Evolutionary conservation across 2,329 filamentous ascomycete species (phyloP).

Genomic region (Epicoccum nigrum): DNA sequence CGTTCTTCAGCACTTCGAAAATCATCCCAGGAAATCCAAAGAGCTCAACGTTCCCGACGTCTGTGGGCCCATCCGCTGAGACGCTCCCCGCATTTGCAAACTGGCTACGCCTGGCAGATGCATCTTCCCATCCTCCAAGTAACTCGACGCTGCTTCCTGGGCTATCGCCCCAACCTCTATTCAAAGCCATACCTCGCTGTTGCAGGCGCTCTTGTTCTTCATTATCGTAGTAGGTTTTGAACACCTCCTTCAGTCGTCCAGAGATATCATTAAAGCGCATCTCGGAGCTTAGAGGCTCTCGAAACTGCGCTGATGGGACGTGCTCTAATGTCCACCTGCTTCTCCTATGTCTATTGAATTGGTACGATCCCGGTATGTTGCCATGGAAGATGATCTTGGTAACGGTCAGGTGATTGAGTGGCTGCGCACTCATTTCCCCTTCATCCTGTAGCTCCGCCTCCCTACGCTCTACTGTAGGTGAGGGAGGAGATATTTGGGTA

Average conservation of each 20-base stretch:
- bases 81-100: constrained; percentile 43
- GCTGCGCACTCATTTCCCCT: constrained; percentile 37
- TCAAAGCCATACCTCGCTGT: constrained; percentile 77
- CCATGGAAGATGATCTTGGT: constrained; percentile 93
- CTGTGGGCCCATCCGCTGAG: constrained; percentile 52
- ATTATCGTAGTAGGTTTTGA: constrained; percentile 69
- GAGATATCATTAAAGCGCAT: constrained; percentile 67
- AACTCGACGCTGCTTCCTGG: constrained; percentile 84
- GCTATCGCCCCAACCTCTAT: constrained; percentile 89
- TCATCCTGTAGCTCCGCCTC: constrained; percentile 31
- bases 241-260: constrained; percentile 68
- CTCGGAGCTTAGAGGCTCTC: constrained; percentile 70
- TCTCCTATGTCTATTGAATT: constrained; percentile 92
- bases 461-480: constrained; percentile 62
- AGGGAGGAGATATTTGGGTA: constrained; percentile 56
- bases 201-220: constrained; percentile 59
- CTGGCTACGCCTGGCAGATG: constrained; percentile 42
- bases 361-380: constrained; percentile 93
- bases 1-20: constrained; percentile 95
- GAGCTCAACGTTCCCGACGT: constrained; percentile 77
- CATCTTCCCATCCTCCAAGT: constrained; percentile 72
- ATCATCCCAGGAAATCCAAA: constrained; percentile 93
- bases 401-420: constrained; percentile 73
- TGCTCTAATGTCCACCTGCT: constrained; percentile 80
- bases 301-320: constrained; percentile 50